phyloP scores from a whole-genome alignment of 192 early-diverging fungal species.

The Oehlia diaphana region DNA sequence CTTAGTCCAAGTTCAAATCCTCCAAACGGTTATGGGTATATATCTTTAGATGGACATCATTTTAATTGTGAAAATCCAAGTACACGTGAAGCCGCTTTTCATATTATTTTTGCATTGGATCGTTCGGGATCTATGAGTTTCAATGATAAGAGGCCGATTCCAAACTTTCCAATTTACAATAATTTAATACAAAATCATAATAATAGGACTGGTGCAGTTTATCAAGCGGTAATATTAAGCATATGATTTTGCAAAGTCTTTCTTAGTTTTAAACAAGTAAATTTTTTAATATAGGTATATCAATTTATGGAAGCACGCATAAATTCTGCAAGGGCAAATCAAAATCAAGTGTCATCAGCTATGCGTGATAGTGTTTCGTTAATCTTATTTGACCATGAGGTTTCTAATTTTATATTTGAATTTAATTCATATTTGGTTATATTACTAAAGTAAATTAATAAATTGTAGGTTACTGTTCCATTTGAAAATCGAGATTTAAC shows the following conservation, averaged over 20 bases:
- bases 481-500: constrained; percentile 21
- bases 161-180: neutral
- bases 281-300: neutral
- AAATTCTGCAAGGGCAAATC: neutral
- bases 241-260: neutral
- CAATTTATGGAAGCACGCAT: constrained; percentile 26
- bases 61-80: constrained; percentile 22
- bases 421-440: too few relatives aligned
- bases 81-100: neutral
- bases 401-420: too few relatives aligned
- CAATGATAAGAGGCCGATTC: neutral
- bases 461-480: neutral
- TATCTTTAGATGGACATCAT: constrained; percentile 31
- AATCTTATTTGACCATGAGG: constrained; percentile 12
- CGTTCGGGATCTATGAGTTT: constrained; percentile 5
- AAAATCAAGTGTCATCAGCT: neutral
- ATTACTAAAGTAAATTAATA: too few relatives aligned
- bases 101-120: constrained; percentile 32
- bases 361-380: constrained; percentile 25
- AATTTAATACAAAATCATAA: neutral
- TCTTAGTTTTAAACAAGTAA: neutral
- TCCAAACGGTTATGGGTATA: constrained; percentile 21
- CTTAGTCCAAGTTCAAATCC: neutral
- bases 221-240: constrained; percentile 12
- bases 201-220: constrained; percentile 27